A percentile compares a stretch with the other conserved stretches of the same genome.
These are phyloP conservation scores for Talaromyces trachyspermus DNA, from an alignment of 495 filamentous ascomycete genomes.

Conservation along the genomic window DNA sequence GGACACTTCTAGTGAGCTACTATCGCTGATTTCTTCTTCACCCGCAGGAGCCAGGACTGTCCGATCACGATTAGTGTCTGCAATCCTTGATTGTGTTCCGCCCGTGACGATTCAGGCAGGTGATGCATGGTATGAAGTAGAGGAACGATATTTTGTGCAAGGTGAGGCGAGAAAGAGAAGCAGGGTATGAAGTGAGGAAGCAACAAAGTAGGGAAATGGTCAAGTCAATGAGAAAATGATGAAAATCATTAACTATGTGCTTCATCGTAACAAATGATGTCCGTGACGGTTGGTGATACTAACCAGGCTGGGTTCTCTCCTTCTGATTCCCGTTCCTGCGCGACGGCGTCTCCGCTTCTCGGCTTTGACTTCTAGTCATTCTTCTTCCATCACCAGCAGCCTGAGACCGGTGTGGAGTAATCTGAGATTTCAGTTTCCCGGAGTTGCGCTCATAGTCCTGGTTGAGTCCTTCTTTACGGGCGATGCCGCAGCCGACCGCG, in stretches of 20 bases:
- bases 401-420: neutral
- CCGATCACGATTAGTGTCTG: neutral
- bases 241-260: too few relatives aligned
- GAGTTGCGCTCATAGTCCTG: conserved; percentile 9
- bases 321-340: neutral
- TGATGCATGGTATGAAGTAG: neutral
- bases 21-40: conserved; percentile 1
- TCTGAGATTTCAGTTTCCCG: conserved; percentile 1
- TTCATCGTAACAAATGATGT: too few relatives aligned
- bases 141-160: neutral
- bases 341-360: conserved; percentile 11
- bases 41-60: neutral
- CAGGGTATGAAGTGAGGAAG: too few relatives aligned
- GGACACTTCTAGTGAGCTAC: neutral
- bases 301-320: conserved; percentile 2
- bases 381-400: conserved; percentile 11
- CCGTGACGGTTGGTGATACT: too few relatives aligned
- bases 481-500: conserved; percentile 6
- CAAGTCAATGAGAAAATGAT: too few relatives aligned
- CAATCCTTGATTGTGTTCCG: neutral
- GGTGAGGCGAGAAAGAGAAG: neutral
- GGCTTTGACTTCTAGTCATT: conserved; percentile 22
- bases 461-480: neutral
- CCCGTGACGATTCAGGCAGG: neutral
- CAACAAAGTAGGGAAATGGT: conserved; percentile 10